phyloP scores from a whole-genome alignment of 257 asterid genomes.

The Jaltomata sinuosa region DNA sequence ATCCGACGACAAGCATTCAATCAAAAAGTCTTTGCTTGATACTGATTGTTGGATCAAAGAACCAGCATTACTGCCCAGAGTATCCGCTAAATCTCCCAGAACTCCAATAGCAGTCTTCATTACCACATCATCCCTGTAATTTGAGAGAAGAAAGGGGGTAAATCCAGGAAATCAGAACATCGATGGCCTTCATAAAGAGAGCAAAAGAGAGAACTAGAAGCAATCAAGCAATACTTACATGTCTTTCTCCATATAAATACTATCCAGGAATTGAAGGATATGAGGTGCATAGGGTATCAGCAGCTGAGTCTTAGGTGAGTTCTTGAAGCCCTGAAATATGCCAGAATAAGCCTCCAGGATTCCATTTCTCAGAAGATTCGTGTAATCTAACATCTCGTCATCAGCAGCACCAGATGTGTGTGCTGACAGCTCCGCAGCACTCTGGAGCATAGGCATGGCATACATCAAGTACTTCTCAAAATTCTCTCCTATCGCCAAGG shows the following conservation, averaged over 20 bases:
- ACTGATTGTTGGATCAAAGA: conserved; percentile 69
- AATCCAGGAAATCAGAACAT: background rate
- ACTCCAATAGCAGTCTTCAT: conserved; percentile 83
- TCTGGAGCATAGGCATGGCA: conserved; percentile 85
- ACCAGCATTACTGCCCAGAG: conserved; percentile 76
- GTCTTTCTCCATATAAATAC: conserved; percentile 66
- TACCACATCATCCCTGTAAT: conserved; percentile 82
- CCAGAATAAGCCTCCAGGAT: conserved; percentile 84
- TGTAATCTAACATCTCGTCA: conserved; percentile 66
- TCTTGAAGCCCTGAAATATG: conserved; percentile 74
- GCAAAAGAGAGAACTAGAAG: background rate
- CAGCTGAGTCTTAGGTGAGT: conserved; percentile 64
- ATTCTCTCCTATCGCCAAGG: conserved; percentile 69
- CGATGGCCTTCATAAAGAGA: background rate
- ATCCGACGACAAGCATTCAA: conserved; percentile 76
- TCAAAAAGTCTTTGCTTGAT: conserved; percentile 73
- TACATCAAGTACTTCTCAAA: conserved; percentile 73
- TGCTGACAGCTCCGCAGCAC: conserved; percentile 74
- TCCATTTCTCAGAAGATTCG: conserved; percentile 61
- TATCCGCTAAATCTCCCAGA: conserved; percentile 85
- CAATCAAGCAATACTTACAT: conserved; percentile 32
- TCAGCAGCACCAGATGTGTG: conserved; percentile 49
- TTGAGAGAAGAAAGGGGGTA: background rate
- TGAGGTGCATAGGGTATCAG: conserved; percentile 66
- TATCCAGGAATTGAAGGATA: conserved; percentile 67